phyloP scores from a whole-genome alignment of 2,329 filamentous ascomycete genomes.

The Cordyceps fumosorosea region DNA sequence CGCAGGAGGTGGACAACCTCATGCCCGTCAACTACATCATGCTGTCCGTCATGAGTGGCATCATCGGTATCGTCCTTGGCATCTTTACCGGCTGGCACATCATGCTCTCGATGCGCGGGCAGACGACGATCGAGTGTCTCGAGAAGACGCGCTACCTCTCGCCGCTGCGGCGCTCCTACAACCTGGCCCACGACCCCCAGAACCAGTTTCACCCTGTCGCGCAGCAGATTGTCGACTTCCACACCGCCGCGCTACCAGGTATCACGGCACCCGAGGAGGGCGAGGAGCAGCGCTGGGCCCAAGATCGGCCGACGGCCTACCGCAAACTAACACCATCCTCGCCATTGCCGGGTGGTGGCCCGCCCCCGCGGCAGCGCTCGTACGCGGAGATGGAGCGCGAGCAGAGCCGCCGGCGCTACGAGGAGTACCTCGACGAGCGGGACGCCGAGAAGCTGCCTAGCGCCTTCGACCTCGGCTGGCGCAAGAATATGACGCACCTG shows the following conservation, averaged over 20 bases:
- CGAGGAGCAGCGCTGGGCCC: slow-evolving; percentile 44
- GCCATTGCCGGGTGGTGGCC: slow-evolving; percentile 19
- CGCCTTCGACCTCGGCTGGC: slow-evolving; percentile 86
- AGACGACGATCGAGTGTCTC: slow-evolving; percentile 93
- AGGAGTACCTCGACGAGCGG: slow-evolving; percentile 80
- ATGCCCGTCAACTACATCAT: slow-evolving; percentile 90
- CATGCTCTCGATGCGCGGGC: slow-evolving; percentile 66
- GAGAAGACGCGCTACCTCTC: slow-evolving; percentile 94
- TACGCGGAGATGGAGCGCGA: slow-evolving; percentile 51
- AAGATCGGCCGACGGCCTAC: slow-evolving; percentile 16
- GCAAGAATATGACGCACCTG: slow-evolving; percentile 70
- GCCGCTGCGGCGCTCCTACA: slow-evolving; percentile 64
- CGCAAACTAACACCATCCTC: no score
- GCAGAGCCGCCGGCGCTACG: slow-evolving; percentile 48
- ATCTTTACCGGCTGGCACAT: slow-evolving; percentile 93
- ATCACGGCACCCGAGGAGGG: slow-evolving; percentile 78
- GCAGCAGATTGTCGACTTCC: slow-evolving; percentile 72
- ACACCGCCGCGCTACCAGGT: slow-evolving; percentile 74
- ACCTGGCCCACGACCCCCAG: slow-evolving; percentile 50
- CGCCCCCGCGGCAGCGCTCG: slow-evolving; percentile 37
- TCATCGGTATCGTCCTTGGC: slow-evolving; percentile 82
- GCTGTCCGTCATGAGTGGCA: slow-evolving; percentile 77
- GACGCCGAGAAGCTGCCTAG: slow-evolving; percentile 84
- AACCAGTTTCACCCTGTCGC: slow-evolving; percentile 46
- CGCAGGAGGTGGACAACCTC: slow-evolving; percentile 66